Evolutionary conservation across 495 filamentous ascomycete species (phyloP), one percentile per base, ranked within the genome.

Genomic region (Clavariopsis aquatica): DNA sequence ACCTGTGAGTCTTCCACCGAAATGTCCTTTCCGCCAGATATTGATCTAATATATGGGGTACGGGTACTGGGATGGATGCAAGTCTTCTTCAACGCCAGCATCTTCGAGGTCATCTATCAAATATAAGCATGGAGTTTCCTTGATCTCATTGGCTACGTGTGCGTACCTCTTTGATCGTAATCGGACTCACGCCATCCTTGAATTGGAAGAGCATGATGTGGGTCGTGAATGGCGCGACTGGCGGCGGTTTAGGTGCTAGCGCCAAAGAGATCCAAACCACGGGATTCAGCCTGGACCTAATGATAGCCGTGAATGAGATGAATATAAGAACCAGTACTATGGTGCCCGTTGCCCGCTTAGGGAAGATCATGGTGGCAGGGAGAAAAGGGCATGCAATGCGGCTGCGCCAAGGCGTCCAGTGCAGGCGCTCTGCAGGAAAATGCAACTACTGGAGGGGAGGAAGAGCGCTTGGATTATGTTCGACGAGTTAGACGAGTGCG

Each of bases 21-120:
- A 20, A 27, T 63, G 47, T 68, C 65, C 29, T 47, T 63, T 27
- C 65, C 65, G 19, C 65, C 65, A 6, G 65, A 52, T 1, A 68
- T 68, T 0, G 59, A 68, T 22, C 26, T 28, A 26, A 68, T 68
- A 62, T 81, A 81, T 2, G 76, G 75, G 20, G 71, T 62, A 8
- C 76, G 70, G 6, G 65, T 68, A 49, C 53, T 55, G n/a, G 65
- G 59, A 41, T 63, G 59, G 12, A 59, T 53, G 31, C 65, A 68
- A 1, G 52, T 19, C 45, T 63, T 68, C 28, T 59, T 53, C 22
- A 68, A 41, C 0, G 51, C 69, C 2, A 80, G 65, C 74, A 81
- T 76, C 38, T 63, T 58, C 49, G 65, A 63, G 13, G 52, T 68
- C 6, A 60, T 51, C 65, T 68, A 28, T 0, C 7, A 7, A 20